Base-by-base conservation (phyloP, 805 yeast genomes). In the Candida lessepsii region DNA sequence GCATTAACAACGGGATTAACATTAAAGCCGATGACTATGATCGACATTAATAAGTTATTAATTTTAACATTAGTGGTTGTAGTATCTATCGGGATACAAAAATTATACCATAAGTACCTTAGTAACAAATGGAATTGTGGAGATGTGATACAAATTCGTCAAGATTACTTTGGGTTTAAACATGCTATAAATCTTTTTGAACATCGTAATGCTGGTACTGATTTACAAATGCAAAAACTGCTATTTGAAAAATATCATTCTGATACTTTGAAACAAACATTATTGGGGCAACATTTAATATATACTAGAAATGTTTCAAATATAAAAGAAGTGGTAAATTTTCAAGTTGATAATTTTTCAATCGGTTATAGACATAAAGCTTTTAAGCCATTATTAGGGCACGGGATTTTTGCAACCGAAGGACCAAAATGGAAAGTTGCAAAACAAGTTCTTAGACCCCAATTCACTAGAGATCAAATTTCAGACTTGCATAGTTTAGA, bases 331-430 rank as follows among this genome's bases (percentile, higher is more conserved):
- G 35, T 64, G 13, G 55, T 64, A 27, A 62, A 62, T 19, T 58
- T 61, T 21, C 70, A 65, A 37, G 59, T 63, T 47, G 57, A 61
- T 32, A 68, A 63, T 40, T 65, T 63, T 46, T 53, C 51, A 19
- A 52, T 64, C 13, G 71, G 70, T 5, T 35, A 53, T 9, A 54
- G 70, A 33, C 60, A 58, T 36, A 44, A 51, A 9, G 60, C 53
- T 18, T 57, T 62, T 43, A 42, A 48, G 27, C 67, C 67, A 17
- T 49, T 64, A 14, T 48, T 65, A 29, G 71, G 70, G 0, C 65
- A 61, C 41, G 70, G 70, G 9, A 61, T 65, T 17, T 65, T 65
- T 50, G 63, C 70, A 20, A 58, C 62, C 25, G 70, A 64, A 40
- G 61, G 63, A n/a, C 57, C 46, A 9, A 63, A 64, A 13, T 64